These are phyloP conservation scores for Lithospermum erythrorhizon DNA, from an alignment of 257 asterid species.

Conservation along the genomic window DNA sequence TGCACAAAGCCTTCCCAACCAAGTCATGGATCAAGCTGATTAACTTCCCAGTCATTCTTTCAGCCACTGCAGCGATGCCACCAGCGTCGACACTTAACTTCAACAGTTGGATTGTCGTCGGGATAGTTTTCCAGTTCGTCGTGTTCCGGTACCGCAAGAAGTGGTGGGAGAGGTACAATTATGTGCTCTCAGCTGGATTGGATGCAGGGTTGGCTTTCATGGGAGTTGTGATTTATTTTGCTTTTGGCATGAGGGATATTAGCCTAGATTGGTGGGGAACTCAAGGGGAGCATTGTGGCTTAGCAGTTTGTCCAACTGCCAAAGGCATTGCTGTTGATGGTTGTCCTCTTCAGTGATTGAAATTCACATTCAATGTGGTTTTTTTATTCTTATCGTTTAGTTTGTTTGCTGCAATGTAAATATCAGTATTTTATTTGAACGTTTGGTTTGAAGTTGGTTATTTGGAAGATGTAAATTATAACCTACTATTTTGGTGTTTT, in stretches of 20 bases:
- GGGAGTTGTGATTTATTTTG: conserved; percentile 46
- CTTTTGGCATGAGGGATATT: conserved; percentile 13
- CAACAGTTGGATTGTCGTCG: conserved; percentile 55
- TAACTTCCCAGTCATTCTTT: conserved; percentile 54
- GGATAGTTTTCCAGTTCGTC: conserved; percentile 38
- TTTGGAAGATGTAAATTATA: not conserved
- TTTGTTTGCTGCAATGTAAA: no score
- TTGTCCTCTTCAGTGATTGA: conserved; percentile 37
- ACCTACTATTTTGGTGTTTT: not conserved
- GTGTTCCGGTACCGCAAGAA: conserved; percentile 42
- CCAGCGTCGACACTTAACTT: conserved; percentile 58
- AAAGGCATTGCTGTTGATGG: conserved; percentile 42
- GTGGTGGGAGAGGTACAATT: conserved; percentile 78
- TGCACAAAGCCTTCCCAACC: conserved; percentile 36
- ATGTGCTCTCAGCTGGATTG: conserved; percentile 57
- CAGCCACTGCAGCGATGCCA: conserved; percentile 47
- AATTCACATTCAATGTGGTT: not conserved
- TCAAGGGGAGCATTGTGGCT: conserved; percentile 37
- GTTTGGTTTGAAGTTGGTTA: not conserved
- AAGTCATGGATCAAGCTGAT: conserved; percentile 46
- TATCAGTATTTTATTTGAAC: no score
- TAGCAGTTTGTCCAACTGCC: conserved; percentile 56
- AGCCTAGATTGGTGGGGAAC: conserved; percentile 51
- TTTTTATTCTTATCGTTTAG: no score
- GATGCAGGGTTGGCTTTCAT: conserved; percentile 77